Percentiles rank a stretch among this genome's conserved stretches.
Conservation (phyloP, 2,329 filamentous ascomycete genomes). For the Delphinella strobiligena region DNA sequence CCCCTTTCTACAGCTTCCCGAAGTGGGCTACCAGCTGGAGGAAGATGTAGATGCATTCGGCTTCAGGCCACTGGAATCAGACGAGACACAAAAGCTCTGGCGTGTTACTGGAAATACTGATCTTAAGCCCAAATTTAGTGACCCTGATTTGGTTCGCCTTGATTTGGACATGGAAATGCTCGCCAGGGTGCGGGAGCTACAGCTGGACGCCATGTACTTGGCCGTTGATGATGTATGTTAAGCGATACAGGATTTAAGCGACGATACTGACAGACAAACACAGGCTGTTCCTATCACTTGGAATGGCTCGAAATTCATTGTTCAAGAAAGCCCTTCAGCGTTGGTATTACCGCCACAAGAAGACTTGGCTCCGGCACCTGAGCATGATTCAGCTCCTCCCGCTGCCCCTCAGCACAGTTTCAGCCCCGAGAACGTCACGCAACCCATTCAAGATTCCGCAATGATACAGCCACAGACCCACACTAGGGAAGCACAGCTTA, state of each 20-base stretch:
- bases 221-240: constrained; percentile 19
- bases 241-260: not conserved
- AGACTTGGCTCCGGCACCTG: not conserved
- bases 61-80: constrained; percentile 47
- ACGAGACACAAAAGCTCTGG: constrained; percentile 40
- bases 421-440: not conserved
- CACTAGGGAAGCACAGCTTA: constrained; percentile 37
- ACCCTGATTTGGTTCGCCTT: constrained; percentile 37
- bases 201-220: constrained; percentile 46
- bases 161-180: constrained; percentile 54
- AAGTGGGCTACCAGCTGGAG: constrained; percentile 51
- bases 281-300: constrained; percentile 10
- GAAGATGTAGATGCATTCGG: constrained; percentile 57
- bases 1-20: constrained; percentile 42
- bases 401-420: constrained; percentile 1
- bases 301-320: constrained; percentile 21
- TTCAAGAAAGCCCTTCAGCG: constrained; percentile 18
- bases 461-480: constrained; percentile 9
- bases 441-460: not conserved
- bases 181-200: constrained; percentile 40
- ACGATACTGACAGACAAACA: constrained; percentile 13
- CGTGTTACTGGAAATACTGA: constrained; percentile 29
- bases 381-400: not conserved
- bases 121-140: constrained; percentile 41
- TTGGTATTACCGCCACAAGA: not conserved